Conservation (phyloP, 2,329 filamentous ascomycete species). For the Immersiporthe knoxdaviesiana region DNA sequence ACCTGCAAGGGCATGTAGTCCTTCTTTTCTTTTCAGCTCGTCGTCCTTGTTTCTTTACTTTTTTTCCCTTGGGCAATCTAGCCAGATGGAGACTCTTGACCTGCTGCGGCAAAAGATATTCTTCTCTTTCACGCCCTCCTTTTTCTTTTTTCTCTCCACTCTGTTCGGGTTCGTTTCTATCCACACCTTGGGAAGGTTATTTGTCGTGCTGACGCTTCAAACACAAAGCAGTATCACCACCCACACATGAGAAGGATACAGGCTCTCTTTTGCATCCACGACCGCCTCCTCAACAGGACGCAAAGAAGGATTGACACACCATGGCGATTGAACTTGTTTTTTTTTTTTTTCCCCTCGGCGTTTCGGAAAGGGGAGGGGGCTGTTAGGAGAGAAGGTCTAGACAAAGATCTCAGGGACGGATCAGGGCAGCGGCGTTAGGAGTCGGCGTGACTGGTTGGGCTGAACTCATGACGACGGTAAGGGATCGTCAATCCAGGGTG, state of each 20-base stretch:
- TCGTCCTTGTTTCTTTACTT: not conserved
- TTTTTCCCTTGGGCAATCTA: too few relatives aligned
- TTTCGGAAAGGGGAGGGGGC: not conserved
- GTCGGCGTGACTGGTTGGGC: not conserved
- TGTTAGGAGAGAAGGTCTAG: not conserved
- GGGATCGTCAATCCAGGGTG: not conserved
- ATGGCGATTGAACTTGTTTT: not conserved
- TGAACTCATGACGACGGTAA: not conserved
- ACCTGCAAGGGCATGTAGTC: conserved; percentile 34
- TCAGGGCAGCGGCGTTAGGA: not conserved
- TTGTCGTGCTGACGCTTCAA: conserved; percentile 16
- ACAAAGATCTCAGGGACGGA: not conserved
- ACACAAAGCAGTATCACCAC: conserved; percentile 13
- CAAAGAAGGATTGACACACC: conserved; percentile 23
- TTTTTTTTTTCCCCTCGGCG: too few relatives aligned
- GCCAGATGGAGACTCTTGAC: too few relatives aligned
- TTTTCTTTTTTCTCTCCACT: too few relatives aligned
- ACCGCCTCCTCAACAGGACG: conserved; percentile 18
- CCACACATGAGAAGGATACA: conserved; percentile 21
- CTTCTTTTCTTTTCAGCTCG: conserved; percentile 6
- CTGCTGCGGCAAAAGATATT: too few relatives aligned
- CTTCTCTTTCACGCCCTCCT: too few relatives aligned
- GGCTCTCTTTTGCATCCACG: conserved; percentile 15
- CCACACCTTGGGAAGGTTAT: not conserved
- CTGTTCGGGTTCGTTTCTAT: not conserved